Conservation (phyloP, 495 filamentous ascomycete genomes). For the Tuber indicum region DNA sequence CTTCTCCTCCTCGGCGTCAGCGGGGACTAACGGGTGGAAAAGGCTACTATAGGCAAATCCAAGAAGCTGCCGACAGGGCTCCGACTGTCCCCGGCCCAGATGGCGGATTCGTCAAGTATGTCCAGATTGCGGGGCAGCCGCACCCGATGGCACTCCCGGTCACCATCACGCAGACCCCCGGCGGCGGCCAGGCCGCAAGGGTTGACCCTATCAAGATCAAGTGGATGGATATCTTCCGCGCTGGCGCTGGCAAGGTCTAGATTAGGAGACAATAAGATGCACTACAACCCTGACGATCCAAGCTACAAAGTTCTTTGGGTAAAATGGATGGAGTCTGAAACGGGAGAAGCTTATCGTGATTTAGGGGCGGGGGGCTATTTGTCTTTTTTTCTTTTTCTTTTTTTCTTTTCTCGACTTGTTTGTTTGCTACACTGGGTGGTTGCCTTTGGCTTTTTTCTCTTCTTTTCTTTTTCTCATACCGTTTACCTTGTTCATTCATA, state of each 20-base stretch:
- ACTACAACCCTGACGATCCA: neutral
- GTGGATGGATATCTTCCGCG: conserved; percentile 38
- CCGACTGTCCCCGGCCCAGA: conserved; percentile 25
- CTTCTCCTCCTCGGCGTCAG: conserved; percentile 2
- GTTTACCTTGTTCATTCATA: neutral
- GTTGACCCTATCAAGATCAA: conserved; percentile 40
- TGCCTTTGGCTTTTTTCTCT: neutral
- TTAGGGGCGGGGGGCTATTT: neutral
- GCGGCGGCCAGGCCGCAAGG: conserved; percentile 37
- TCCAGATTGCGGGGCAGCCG: conserved; percentile 38
- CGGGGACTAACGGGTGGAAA: neutral
- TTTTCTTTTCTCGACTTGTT: neutral
- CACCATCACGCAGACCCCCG: conserved; percentile 37
- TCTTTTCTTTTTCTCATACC: neutral
- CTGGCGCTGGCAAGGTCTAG: conserved; percentile 23
- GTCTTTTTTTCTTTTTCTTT: neutral
- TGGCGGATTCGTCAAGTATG: conserved; percentile 35
- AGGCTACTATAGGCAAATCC: conserved; percentile 40
- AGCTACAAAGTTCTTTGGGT: neutral
- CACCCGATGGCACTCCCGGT: conserved; percentile 40
- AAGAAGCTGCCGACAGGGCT: conserved; percentile 39
- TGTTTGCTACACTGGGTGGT: conserved; percentile 1
- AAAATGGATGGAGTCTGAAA: neutral
- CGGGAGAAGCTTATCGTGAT: neutral
- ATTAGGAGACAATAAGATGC: neutral